These are phyloP conservation scores for Paramecium sexaurelia DNA, from an alignment of 73 alveolate genomes.

Conservation along the genomic window DNA sequence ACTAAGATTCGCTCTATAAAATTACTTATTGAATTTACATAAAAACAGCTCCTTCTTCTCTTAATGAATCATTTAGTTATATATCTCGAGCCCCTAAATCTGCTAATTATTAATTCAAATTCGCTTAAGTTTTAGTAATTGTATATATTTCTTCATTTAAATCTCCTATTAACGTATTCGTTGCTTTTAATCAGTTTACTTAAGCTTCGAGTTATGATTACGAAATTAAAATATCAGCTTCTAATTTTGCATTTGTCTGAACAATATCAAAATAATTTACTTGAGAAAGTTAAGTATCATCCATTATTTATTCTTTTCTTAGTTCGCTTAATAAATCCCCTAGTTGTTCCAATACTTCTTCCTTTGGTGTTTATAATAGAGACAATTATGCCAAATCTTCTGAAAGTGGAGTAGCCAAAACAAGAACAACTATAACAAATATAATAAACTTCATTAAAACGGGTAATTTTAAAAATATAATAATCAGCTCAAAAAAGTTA, in stretches of 20 bases:
- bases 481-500: slow-evolving; percentile 9
- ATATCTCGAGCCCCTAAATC: not conserved
- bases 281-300: slow-evolving; percentile 2
- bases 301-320: slow-evolving; percentile 41
- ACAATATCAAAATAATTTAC: not conserved
- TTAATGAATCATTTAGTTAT: not conserved
- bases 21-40: not conserved
- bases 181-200: slow-evolving; percentile 2
- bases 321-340: not conserved
- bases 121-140: not conserved
- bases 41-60: slow-evolving; percentile 1
- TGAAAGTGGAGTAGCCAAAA: not conserved
- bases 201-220: not conserved
- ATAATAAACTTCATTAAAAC: slow-evolving; percentile 37
- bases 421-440: not conserved
- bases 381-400: not conserved
- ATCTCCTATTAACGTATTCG: slow-evolving; percentile 33
- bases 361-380: not conserved
- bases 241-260: slow-evolving; percentile 14
- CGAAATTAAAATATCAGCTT: not conserved
- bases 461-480: not conserved
- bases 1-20: not conserved
- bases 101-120: not conserved
- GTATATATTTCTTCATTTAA: slow-evolving; percentile 44
- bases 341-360: not conserved